Percentiles rank a stretch among this genome's conserved stretches.
Conservation (phyloP, 2,329 filamentous ascomycete genomes). For the Helminthosporium solani region DNA sequence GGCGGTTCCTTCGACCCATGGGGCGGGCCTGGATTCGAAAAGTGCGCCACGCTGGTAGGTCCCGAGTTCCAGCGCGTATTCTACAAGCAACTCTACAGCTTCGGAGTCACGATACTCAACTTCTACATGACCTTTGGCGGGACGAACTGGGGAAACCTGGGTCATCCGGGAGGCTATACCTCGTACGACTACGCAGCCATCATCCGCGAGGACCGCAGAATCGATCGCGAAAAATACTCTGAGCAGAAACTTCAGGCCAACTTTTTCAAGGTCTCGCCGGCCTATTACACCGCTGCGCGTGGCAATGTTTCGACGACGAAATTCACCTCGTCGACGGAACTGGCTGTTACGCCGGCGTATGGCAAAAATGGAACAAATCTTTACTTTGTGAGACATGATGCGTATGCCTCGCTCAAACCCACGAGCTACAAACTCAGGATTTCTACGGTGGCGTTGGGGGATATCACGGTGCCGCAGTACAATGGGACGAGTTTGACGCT, state of each 20-base stretch:
- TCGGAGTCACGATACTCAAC: slow-evolving; percentile 67
- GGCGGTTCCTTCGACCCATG: slow-evolving; percentile 73
- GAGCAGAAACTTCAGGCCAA: slow-evolving; percentile 76
- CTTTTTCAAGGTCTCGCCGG: slow-evolving; percentile 71
- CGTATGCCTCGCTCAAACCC: slow-evolving; percentile 60
- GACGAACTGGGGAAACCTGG: slow-evolving; percentile 73
- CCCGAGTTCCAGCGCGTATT: slow-evolving; percentile 76
- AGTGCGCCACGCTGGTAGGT: slow-evolving; percentile 66
- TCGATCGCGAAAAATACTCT: slow-evolving; percentile 74
- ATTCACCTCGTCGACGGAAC: slow-evolving; percentile 45
- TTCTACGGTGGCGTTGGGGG: slow-evolving; percentile 57
- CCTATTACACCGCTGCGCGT: slow-evolving; percentile 58
- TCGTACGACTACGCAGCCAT: slow-evolving; percentile 63
- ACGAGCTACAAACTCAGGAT: slow-evolving; percentile 65
- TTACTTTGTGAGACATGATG: slow-evolving; percentile 65
- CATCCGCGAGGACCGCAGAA: slow-evolving; percentile 68
- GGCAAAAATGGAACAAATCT: slow-evolving; percentile 58
- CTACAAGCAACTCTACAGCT: slow-evolving; percentile 72
- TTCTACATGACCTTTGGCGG: slow-evolving; percentile 79
- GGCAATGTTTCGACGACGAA: slow-evolving; percentile 30
- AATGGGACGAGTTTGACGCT: slow-evolving; percentile 57
- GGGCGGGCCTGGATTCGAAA: slow-evolving; percentile 68
- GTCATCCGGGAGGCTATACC: slow-evolving; percentile 61
- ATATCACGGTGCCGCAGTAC: slow-evolving; percentile 59
- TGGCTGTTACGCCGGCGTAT: slow-evolving; percentile 63